Percentiles rank a stretch among this genome's conserved stretches.
Evolutionary conservation across 2,329 filamentous ascomycete species (phyloP).

Genomic region (Amauroascus niger): DNA sequence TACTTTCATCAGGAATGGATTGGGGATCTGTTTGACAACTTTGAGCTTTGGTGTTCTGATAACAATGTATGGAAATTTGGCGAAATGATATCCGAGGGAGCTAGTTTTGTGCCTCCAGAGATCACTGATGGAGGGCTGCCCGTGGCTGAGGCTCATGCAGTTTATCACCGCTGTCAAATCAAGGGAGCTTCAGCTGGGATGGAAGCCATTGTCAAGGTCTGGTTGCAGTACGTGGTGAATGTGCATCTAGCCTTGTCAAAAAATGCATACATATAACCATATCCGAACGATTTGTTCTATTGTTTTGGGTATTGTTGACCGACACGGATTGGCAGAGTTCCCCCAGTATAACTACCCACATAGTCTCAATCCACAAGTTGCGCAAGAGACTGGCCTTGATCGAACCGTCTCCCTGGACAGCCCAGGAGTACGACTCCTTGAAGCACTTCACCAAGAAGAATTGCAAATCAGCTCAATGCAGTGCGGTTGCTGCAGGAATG

Average conservation of each 20-base stretch:
- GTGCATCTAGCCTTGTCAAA: background rate
- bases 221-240: constrained; percentile 10
- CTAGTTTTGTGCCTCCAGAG: background rate
- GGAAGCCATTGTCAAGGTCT: constrained; percentile 12
- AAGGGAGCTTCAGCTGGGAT: background rate
- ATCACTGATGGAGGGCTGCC: background rate
- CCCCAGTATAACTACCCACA: background rate
- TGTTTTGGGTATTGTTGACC: background rate
- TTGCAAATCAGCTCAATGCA: background rate
- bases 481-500: background rate
- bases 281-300: background rate
- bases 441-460: background rate
- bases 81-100: background rate
- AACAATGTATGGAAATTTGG: background rate
- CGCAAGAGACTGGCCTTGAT: background rate
- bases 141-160: background rate
- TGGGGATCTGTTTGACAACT: background rate
- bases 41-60: background rate
- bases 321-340: background rate
- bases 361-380: background rate
- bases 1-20: constrained; percentile 1
- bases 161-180: constrained; percentile 7
- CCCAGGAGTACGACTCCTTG: background rate
- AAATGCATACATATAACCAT: too few species aligned
- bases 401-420: background rate